Base-by-base conservation (phyloP, 202 grass and related monocot species). In the Panicum virgatum region DNA sequence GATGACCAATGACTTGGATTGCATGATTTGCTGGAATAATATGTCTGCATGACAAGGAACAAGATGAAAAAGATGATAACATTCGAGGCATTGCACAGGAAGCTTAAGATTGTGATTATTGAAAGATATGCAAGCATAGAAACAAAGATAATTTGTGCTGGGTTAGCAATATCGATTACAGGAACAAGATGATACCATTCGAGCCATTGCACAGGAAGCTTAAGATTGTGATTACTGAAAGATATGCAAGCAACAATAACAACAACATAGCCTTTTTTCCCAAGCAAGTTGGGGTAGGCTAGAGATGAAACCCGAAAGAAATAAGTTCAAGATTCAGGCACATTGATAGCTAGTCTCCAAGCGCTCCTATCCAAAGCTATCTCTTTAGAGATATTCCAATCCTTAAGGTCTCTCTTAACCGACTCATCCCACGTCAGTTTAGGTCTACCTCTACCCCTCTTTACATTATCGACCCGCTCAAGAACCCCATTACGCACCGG, bases 211-310 rank as follows among this genome's bases (percentile, higher is more conserved):
- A 34, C 27, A 5, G 22, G 11, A 57, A 19, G 66, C 4, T 58
- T 59, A 63, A 60, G 18, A 43, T 77, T 45, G 56, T 77, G 72
- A 66, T 77, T 62, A 9, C n/a, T 72, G 38, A 5, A 85, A 54
- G 11, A 54, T 45, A 77, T 19, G 9, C 12, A 76, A 39, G 18
- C n/a, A 54, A n/a, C n/a, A n/a, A n/a, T n/a, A n/a, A n/a, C n/a
- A n/a, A n/a, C n/a, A n/a, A n/a, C n/a, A n/a, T n/a, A n/a, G n/a
- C n/a, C n/a, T n/a, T n/a, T n/a, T n/a, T n/a, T n/a, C n/a, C n/a
- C n/a, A n/a, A n/a, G n/a, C n/a, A n/a, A n/a, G n/a, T n/a, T n/a
- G n/a, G n/a, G n/a, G n/a, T n/a, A n/a, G n/a, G n/a, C n/a, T n/a
- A n/a, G n/a, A n/a, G n/a, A n/a, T n/a, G n/a, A n/a, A n/a, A n/a